These are phyloP conservation scores for Tetrapyrgos nigripes DNA, from an alignment of 1,284 basidiomycete genomes.

Conservation along the genomic window DNA sequence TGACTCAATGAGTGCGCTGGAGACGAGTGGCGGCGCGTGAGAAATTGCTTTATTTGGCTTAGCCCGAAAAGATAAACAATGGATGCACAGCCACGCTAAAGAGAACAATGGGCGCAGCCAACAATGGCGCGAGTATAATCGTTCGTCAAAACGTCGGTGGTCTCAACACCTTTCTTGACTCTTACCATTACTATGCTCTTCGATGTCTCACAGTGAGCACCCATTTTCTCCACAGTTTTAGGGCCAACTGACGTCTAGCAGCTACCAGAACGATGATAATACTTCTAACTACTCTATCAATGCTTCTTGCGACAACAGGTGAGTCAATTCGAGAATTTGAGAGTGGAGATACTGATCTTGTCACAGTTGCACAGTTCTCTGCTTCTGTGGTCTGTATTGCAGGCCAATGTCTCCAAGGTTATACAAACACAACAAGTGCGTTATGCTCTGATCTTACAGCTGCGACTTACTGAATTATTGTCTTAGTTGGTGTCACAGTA, in stretches of 20 bases:
- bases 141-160: not conserved
- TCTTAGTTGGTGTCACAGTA: conserved; percentile 68
- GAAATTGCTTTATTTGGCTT: too few species aligned
- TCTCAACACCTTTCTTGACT: not conserved
- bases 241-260: not conserved
- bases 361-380: conserved; percentile 59
- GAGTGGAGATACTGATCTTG: not conserved
- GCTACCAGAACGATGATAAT: not conserved
- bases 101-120: not conserved
- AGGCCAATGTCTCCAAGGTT: conserved; percentile 81
- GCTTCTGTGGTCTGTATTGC: conserved; percentile 75
- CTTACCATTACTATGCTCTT: not conserved
- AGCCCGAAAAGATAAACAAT: not conserved
- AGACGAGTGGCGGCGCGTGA: too few species aligned
- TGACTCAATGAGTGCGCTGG: too few species aligned
- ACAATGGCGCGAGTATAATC: not conserved
- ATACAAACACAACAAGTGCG: conserved; percentile 73
- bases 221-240: not conserved
- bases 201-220: not conserved
- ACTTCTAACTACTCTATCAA: not conserved
- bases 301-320: conserved; percentile 3
- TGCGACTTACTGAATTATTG: conserved; percentile 17
- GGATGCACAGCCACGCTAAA: not conserved
- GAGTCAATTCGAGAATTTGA: not conserved
- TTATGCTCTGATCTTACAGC: conserved; percentile 18